A percentile compares a stretch with the other conserved stretches of the same genome.
Evolutionary conservation across 176 grass and related monocot species (phyloP).

Genomic region (Secale cereale): DNA sequence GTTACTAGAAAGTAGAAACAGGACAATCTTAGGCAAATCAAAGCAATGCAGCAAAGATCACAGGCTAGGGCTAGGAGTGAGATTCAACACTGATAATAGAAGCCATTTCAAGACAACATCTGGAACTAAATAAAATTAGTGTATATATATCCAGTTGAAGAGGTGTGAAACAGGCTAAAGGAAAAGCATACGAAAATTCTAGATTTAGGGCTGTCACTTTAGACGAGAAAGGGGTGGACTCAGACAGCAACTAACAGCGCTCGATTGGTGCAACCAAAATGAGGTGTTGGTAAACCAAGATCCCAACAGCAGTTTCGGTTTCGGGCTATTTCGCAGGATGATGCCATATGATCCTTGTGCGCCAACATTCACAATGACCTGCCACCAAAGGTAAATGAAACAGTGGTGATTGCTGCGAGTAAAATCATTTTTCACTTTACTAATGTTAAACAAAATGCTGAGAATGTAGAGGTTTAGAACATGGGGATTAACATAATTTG

Average conservation of each 20-base stretch:
- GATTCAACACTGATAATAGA: background rate
- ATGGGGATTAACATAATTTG: background rate
- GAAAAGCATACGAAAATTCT: conserved; percentile 2
- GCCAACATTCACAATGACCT: background rate
- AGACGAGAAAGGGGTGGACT: background rate
- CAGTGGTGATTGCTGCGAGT: background rate
- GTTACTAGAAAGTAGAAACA: background rate
- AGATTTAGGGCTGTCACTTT: background rate
- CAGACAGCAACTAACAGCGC: background rate
- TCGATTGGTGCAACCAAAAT: background rate
- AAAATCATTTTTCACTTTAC: background rate
- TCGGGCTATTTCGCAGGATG: conserved; percentile 5
- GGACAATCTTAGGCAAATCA: background rate
- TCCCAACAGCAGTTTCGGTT: conserved; percentile 17
- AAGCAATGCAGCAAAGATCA: background rate
- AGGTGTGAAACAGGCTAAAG: background rate
- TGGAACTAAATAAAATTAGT: background rate
- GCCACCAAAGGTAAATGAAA: conserved; percentile 18
- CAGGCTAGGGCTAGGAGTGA: background rate
- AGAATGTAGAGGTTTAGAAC: background rate
- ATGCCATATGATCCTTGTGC: conserved; percentile 26
- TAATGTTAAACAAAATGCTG: background rate
- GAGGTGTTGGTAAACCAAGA: background rate
- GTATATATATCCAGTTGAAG: background rate
- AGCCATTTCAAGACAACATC: conserved; percentile 1